Evolutionary conservation across 371 early-diverging fungal species (phyloP).

Genomic region (Apophysomyces ossiformis): DNA sequence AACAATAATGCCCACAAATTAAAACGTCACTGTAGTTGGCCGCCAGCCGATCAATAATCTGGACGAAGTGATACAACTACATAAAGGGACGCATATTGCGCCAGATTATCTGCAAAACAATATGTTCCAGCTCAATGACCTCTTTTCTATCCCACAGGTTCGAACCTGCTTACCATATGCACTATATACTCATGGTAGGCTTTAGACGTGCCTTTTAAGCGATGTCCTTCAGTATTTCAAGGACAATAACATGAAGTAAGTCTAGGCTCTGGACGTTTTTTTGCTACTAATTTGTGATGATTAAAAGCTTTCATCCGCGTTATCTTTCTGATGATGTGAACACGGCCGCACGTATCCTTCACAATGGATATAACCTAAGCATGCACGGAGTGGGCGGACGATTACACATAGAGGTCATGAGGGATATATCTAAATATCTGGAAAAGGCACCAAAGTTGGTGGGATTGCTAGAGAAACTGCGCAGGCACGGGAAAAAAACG

Average conservation of each 20-base stretch:
- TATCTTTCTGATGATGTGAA: conserved; percentile 69
- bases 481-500: conserved; percentile 53
- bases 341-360: conserved; percentile 57
- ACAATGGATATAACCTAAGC: conserved; percentile 35
- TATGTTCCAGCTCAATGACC: conserved; percentile 66
- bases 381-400: conserved; percentile 55
- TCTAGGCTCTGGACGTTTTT: not conserved
- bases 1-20: not conserved
- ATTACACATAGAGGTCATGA: conserved; percentile 55
- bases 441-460: conserved; percentile 53
- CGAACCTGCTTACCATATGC: not conserved
- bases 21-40: conserved; percentile 29
- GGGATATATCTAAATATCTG: conserved; percentile 55
- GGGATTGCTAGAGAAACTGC: conserved; percentile 53
- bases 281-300: not conserved
- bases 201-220: conserved; percentile 51
- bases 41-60: conserved; percentile 56
- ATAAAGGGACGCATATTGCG: conserved; percentile 64
- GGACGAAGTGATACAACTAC: conserved; percentile 54
- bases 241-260: conserved; percentile 53
- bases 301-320: conserved; percentile 61
- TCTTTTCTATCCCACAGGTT: conserved; percentile 67
- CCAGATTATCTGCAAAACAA: conserved; percentile 57
- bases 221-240: conserved; percentile 68
- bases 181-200: not conserved